Conservation (phyloP, 768 basidiomycete genomes). For the Trametes sanguinea region DNA sequence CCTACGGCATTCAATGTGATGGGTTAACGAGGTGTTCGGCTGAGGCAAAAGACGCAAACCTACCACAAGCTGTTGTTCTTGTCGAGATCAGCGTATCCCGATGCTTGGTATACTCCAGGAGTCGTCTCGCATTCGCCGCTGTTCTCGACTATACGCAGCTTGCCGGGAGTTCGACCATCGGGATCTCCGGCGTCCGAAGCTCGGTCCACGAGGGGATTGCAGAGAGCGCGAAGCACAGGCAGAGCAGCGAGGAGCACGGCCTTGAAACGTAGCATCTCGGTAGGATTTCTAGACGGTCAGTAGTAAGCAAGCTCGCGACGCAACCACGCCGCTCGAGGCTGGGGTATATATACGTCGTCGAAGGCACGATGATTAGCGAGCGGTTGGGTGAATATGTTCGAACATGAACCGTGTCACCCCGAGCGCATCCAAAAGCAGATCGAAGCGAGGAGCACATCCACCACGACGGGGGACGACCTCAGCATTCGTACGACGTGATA, state of each 20-base stretch:
- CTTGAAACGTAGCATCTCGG: background rate
- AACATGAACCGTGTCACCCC: too few species aligned
- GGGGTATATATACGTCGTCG: background rate
- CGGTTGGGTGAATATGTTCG: too few species aligned
- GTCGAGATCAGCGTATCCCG: conserved; percentile 63
- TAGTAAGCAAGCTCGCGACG: background rate
- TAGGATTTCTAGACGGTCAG: background rate
- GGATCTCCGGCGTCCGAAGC: background rate
- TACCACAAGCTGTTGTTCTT: conserved; percentile 58
- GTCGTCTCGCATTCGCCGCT: conserved; percentile 67
- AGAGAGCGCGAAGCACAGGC: background rate
- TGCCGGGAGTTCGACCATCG: background rate
- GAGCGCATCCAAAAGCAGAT: too few species aligned
- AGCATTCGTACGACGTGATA: too few species aligned
- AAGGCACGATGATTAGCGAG: too few species aligned
- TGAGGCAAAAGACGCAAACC: conserved; percentile 2
- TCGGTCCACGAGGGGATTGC: background rate
- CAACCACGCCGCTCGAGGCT: background rate
- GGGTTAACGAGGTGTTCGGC: background rate
- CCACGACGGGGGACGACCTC: too few species aligned
- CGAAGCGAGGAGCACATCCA: too few species aligned
- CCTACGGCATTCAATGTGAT: conserved; percentile 34
- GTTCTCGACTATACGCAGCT: conserved; percentile 56
- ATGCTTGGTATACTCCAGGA: conserved; percentile 57
- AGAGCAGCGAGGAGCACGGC: background rate